Evolutionary conservation across 345 rosid genomes (phyloP).

Genomic region (Clausena lansium): DNA sequence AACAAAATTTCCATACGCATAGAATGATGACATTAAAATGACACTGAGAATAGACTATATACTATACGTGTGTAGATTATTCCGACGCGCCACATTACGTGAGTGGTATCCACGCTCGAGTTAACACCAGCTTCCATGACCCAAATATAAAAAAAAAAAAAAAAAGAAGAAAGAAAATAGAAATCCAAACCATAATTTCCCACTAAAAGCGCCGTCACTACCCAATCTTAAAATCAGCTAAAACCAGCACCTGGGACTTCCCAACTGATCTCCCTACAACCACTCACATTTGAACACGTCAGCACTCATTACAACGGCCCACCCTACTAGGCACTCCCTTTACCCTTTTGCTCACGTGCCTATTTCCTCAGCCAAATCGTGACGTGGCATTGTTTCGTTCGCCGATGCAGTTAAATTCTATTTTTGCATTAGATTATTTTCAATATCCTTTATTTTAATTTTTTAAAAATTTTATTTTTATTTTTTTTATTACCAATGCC

Average conservation of each 20-base stretch:
- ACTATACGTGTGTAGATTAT: too few relatives aligned
- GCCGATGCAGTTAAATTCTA: background rate
- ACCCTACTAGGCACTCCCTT: background rate
- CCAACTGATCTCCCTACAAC: constrained; percentile 1
- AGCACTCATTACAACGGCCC: background rate
- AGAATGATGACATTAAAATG: too few relatives aligned
- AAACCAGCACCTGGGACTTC: background rate
- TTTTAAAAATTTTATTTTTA: background rate
- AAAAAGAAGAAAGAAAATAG: too few relatives aligned
- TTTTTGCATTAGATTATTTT: background rate
- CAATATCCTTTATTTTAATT: background rate
- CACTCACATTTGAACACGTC: background rate
- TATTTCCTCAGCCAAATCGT: background rate
- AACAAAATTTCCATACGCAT: too few relatives aligned
- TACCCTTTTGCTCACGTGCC: background rate
- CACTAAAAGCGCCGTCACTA: background rate
- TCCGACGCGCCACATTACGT: too few relatives aligned
- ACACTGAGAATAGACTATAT: too few relatives aligned
- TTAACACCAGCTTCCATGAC: too few relatives aligned
- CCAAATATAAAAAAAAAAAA: too few relatives aligned
- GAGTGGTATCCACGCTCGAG: too few relatives aligned
- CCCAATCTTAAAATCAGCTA: background rate
- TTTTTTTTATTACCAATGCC: background rate
- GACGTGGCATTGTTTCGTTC: background rate
- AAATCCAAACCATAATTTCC: background rate